Base-by-base conservation (phyloP, 1,139 yeast species). In the Dujonia santamariae region DNA sequence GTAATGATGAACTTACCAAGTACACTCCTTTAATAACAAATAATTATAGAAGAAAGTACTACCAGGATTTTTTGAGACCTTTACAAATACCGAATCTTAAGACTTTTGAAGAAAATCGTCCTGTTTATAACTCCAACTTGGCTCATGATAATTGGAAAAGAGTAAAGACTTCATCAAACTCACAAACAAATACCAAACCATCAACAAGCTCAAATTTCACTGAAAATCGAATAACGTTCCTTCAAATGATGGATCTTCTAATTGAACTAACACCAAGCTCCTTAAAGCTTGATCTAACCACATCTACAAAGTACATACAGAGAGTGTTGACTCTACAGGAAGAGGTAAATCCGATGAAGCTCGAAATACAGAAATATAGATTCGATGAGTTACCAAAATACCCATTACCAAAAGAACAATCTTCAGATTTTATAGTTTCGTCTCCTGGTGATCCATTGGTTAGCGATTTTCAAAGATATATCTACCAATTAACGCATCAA, bases 1-100 rank as follows among this genome's bases (percentile, higher is more conserved):
- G 43, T 15, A 40, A 39, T 8, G 40, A 38, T 19, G 43, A 47
- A 20, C 32, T 50, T 6, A 22, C 26, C 9, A 35, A 43, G 33
- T 38, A 37, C 21, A 40, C 37, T 13, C 50, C 44, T 3, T 28
- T 45, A 14, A 42, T 49, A 6, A 32, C 29, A n/a, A 34, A 43
- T 2, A 41, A 45, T 17, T 47, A 46, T 36, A 63, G 61, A 40
- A 43, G 51, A 28, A 47, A 53, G 34, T 41, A 52, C 14, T 67
- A 53, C 42, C 61, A 56, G 35, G 64, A 65, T 28, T 69, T 66
- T 38, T 43, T 69, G 9, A 45, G 47, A 26, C 73, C 74, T 1
- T 47, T 69, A 19, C 50, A 53, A 8, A 60, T 67, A 35, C 56
- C 61, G 5, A 51, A 63, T 36, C 51, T 69, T 35, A 67, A 64